A percentile compares a stretch with the other conserved stretches of the same genome.
These are phyloP conservation scores for Yarrowia bubula DNA, from an alignment of 805 yeast genomes.

Conservation along the genomic window DNA sequence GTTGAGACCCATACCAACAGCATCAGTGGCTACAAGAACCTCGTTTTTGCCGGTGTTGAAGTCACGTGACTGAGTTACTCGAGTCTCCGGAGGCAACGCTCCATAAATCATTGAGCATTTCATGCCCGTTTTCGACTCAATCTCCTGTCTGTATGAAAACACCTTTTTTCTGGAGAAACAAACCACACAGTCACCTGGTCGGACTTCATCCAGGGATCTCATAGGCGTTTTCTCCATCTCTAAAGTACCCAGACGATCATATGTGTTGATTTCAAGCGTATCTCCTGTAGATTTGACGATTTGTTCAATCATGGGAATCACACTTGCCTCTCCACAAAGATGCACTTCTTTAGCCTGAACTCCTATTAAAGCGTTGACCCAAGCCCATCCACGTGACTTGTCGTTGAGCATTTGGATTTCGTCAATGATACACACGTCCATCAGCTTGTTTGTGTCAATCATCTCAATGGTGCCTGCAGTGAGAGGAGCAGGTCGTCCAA, in stretches of 20 bases:
- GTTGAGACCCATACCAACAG: constrained; percentile 96
- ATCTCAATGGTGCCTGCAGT: constrained; percentile 92
- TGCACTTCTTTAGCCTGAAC: constrained; percentile 83
- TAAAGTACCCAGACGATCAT: constrained; percentile 57
- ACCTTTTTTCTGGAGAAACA: constrained; percentile 78
- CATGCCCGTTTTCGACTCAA: constrained; percentile 58
- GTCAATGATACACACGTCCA: constrained; percentile 89
- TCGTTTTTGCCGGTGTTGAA: constrained; percentile 81
- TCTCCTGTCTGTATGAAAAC: constrained; percentile 61
- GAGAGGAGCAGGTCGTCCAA: constrained; percentile 68
- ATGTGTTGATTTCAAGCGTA: constrained; percentile 63
- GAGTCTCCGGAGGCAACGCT: constrained; percentile 90
- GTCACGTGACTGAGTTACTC: constrained; percentile 75
- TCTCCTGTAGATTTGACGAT: constrained; percentile 76
- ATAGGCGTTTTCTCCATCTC: constrained; percentile 21
- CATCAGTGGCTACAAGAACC: constrained; percentile 91
- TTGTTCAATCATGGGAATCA: constrained; percentile 62
- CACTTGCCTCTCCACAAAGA: constrained; percentile 88
- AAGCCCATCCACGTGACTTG: constrained; percentile 78
- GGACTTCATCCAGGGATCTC: constrained; percentile 38
- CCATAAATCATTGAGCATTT: constrained; percentile 92
- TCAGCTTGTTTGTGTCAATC: constrained; percentile 64
- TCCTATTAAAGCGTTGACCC: constrained; percentile 90
- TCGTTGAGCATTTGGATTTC: constrained; percentile 96
- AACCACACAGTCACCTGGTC: constrained; percentile 84